These are phyloP conservation scores for Scutellaria barbata DNA, from an alignment of 257 asterid species.

Conservation along the genomic window DNA sequence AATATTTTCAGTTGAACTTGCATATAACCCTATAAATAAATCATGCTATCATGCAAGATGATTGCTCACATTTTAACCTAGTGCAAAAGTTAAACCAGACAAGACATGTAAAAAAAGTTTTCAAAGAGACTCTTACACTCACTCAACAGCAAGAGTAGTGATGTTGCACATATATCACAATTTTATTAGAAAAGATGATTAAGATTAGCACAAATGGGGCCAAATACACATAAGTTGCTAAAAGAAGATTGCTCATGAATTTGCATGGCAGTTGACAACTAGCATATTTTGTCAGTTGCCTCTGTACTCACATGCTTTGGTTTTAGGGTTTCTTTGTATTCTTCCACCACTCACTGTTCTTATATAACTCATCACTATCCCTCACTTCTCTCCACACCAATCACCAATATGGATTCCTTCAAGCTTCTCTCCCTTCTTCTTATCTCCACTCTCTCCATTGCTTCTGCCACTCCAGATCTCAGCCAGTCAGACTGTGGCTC, in stretches of 20 bases:
- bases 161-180: background rate
- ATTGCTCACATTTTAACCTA: background rate
- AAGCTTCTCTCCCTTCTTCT: constrained; percentile 53
- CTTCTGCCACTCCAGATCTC: constrained; percentile 46
- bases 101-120: background rate
- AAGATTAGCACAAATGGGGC: background rate
- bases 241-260: background rate
- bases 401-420: constrained; percentile 53
- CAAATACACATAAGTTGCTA: background rate
- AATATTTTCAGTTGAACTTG: too few relatives aligned
- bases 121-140: background rate
- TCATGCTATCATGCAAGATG: too few relatives aligned
- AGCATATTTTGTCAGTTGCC: constrained; percentile 61
- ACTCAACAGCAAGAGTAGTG: background rate
- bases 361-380: constrained; percentile 40
- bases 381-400: constrained; percentile 23
- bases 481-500: constrained; percentile 51
- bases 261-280: constrained; percentile 63
- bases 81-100: background rate
- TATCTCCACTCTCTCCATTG: constrained; percentile 51
- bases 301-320: constrained; percentile 62
- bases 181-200: background rate
- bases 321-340: constrained; percentile 48
- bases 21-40: too few relatives aligned
- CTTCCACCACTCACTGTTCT: constrained; percentile 31